These are phyloP conservation scores for Crithidia fasciculata DNA, from an alignment of 208 protist species.

Conservation along the genomic window DNA sequence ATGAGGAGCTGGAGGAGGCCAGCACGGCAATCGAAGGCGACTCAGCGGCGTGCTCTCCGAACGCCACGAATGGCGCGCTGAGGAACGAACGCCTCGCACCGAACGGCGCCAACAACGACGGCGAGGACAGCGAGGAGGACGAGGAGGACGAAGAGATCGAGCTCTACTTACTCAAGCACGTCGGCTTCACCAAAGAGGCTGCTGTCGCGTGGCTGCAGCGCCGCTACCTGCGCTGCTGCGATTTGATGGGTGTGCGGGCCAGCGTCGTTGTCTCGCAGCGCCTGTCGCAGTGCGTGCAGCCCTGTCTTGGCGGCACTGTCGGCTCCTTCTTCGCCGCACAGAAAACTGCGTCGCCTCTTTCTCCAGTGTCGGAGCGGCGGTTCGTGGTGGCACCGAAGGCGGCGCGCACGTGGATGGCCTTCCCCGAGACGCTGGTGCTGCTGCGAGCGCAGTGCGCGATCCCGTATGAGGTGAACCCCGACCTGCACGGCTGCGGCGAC, in stretches of 20 bases:
- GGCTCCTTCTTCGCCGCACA: slow-evolving; percentile 13
- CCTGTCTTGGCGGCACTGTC: background rate
- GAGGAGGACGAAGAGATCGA: slow-evolving; percentile 34
- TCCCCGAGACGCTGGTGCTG: slow-evolving; percentile 13
- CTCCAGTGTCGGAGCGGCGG: background rate
- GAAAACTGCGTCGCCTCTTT: slow-evolving; percentile 12
- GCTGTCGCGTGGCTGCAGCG: slow-evolving; percentile 26
- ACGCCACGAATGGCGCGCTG: background rate
- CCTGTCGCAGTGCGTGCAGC: slow-evolving; percentile 17
- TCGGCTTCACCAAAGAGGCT: background rate
- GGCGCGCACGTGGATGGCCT: slow-evolving; percentile 25
- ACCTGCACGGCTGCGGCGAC: slow-evolving; percentile 23
- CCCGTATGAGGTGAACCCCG: slow-evolving; percentile 23
- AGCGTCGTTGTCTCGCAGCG: slow-evolving; percentile 15
- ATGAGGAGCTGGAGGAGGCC: slow-evolving; percentile 7
- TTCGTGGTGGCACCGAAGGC: background rate
- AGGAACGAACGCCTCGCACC: background rate
- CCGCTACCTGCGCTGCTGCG: slow-evolving; percentile 42
- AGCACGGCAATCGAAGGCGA: slow-evolving; percentile 9
- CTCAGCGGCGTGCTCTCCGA: slow-evolving; percentile 3
- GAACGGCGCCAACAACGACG: background rate
- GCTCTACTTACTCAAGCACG: slow-evolving; percentile 3
- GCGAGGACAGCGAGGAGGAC: slow-evolving; percentile 1
- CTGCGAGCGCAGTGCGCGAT: slow-evolving; percentile 18
- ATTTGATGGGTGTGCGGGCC: slow-evolving; percentile 18